Conservation (phyloP, 768 basidiomycete genomes). For the Agrocybe praecox region DNA sequence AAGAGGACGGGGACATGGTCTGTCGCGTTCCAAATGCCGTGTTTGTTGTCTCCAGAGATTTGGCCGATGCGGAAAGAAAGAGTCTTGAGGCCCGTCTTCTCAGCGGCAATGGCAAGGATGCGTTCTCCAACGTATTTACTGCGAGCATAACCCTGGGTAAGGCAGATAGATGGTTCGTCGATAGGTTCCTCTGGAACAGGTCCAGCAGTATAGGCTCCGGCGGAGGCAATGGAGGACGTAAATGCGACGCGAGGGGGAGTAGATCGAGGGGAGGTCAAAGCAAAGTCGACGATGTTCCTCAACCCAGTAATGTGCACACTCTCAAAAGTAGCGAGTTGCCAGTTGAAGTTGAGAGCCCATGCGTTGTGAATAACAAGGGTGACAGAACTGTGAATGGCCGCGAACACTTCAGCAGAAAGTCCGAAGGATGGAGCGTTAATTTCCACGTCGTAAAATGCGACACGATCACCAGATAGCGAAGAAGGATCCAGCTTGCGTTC, state of each 20-base stretch:
- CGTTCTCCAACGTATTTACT: not conserved
- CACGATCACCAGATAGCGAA: not conserved
- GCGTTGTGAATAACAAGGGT: not conserved
- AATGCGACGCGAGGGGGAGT: not conserved
- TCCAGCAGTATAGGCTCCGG: not conserved
- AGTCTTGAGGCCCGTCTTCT: not conserved
- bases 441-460: not conserved
- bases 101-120: not conserved
- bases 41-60: not conserved
- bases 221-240: not conserved
- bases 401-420: not conserved
- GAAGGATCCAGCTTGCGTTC: not conserved
- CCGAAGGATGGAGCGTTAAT: not conserved
- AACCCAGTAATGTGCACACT: not conserved
- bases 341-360: not conserved
- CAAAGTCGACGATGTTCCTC: not conserved
- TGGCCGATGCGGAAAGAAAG: not conserved
- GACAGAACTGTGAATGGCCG: not conserved
- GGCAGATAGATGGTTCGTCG: not conserved
- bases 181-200: not conserved
- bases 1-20: not conserved
- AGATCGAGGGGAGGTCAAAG: not conserved
- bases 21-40: not conserved
- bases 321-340: not conserved
- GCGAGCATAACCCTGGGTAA: not conserved